Conservation (phyloP, 805 yeast genomes). For the Limtongia smithiae region DNA sequence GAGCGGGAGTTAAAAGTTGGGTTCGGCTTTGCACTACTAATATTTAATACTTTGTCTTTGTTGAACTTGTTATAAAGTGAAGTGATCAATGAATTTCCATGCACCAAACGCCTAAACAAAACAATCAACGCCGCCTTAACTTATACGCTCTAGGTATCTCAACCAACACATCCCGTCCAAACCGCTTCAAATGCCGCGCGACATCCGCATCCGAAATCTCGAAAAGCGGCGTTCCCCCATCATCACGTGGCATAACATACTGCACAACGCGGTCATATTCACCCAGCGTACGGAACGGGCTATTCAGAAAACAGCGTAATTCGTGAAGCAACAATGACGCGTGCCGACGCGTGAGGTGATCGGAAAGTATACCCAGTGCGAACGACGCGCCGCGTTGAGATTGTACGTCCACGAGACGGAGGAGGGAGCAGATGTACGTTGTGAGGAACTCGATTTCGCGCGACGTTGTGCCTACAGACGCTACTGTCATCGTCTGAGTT, state of each 20-base stretch:
- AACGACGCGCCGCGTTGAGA: conserved; percentile 1
- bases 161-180: not conserved
- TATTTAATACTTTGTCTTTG: too few species aligned
- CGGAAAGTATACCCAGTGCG: not conserved
- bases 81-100: too few species aligned
- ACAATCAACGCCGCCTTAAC: too few species aligned
- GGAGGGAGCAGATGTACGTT: conserved; percentile 1
- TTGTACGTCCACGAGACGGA: conserved; percentile 8
- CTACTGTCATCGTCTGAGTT: not conserved
- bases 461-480: conserved; percentile 2
- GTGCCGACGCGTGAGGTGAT: conserved; percentile 4
- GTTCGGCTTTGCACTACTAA: too few species aligned
- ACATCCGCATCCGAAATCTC: not conserved
- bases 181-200: not conserved
- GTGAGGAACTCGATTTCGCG: conserved; percentile 14
- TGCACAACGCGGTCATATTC: conserved; percentile 10
- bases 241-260: not conserved
- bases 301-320: conserved; percentile 4
- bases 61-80: too few species aligned
- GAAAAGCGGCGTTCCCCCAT: too few species aligned
- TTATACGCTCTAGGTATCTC: not conserved
- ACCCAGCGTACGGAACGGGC: conserved; percentile 8
- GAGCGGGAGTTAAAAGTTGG: too few species aligned
- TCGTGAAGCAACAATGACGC: conserved; percentile 11
- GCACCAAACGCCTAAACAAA: too few species aligned